These are phyloP conservation scores for Pouteria glomerata DNA, from an alignment of 148 eudicot species.

Conservation along the genomic window DNA sequence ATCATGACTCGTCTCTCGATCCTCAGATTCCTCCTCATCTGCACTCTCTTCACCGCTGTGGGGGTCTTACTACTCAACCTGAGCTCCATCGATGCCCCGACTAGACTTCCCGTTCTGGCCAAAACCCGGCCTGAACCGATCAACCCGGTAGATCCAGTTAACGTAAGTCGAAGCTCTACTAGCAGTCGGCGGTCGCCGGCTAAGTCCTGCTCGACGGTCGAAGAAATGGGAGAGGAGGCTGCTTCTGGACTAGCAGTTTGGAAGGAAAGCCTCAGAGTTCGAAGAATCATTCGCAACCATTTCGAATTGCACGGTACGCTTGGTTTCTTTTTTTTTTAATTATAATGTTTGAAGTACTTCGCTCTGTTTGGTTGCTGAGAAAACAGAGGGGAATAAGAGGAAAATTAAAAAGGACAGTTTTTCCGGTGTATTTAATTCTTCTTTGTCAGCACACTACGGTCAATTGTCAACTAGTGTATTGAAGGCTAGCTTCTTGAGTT, in stretches of 20 bases:
- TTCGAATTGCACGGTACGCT: conserved; percentile 11
- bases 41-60: not conserved
- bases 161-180: not conserved
- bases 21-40: conserved; percentile 1
- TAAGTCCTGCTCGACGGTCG: conserved; percentile 12
- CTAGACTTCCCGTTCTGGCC: not conserved
- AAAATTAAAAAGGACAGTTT: not conserved
- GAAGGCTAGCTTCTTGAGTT: not conserved
- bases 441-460: not conserved
- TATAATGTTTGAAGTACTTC: not conserved
- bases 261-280: conserved; percentile 17
- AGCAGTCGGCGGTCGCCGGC: not conserved
- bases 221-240: conserved; percentile 16
- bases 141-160: not conserved
- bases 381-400: not conserved
- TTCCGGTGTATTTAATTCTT: not conserved
- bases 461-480: not conserved
- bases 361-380: not conserved
- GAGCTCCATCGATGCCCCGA: conserved; percentile 3
- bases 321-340: not conserved
- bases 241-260: not conserved
- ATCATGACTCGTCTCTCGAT: not conserved
- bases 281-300: conserved; percentile 7
- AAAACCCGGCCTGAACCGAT: not conserved
- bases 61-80: conserved; percentile 1